A percentile compares a stretch with the other conserved stretches of the same genome.
Conservation (phyloP, 441 rosid genomes). For the Gossypium gossypioides region DNA sequence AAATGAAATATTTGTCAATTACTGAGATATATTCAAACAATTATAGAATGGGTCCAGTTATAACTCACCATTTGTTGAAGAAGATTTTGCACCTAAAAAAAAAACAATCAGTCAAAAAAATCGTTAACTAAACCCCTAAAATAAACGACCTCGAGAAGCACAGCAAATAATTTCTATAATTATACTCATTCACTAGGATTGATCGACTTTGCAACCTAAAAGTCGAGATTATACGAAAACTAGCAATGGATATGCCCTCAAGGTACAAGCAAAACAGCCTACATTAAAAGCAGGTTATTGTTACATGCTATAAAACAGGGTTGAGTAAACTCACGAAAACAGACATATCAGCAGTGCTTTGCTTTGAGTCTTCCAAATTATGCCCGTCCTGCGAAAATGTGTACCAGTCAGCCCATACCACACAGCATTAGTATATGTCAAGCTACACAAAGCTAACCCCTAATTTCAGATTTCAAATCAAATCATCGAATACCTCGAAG, state of each 20-base stretch:
- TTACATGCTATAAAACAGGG: constrained; percentile 1
- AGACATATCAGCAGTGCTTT: constrained; percentile 57
- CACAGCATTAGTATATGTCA: background rate
- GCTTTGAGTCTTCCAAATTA: constrained; percentile 50
- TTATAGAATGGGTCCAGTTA: constrained; percentile 4
- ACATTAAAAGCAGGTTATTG: background rate
- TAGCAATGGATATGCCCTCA: background rate
- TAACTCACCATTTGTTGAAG: constrained; percentile 66
- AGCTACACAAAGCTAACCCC: background rate
- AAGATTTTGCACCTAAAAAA: constrained; percentile 59
- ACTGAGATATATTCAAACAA: background rate
- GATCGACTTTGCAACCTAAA: background rate
- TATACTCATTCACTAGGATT: background rate
- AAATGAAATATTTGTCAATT: constrained; percentile 13
- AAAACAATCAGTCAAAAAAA: background rate
- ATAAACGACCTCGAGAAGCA: background rate
- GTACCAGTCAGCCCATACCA: background rate
- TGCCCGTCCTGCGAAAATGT: constrained; percentile 39
- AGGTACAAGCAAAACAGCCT: background rate
- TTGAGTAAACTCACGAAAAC: constrained; percentile 41
- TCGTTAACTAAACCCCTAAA: background rate
- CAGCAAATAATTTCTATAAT: background rate
- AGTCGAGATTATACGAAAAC: background rate
- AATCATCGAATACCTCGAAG: background rate
- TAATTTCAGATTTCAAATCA: background rate